Conservation (phyloP, 2,329 filamentous ascomycete species). For the Penicillium sp. region DNA sequence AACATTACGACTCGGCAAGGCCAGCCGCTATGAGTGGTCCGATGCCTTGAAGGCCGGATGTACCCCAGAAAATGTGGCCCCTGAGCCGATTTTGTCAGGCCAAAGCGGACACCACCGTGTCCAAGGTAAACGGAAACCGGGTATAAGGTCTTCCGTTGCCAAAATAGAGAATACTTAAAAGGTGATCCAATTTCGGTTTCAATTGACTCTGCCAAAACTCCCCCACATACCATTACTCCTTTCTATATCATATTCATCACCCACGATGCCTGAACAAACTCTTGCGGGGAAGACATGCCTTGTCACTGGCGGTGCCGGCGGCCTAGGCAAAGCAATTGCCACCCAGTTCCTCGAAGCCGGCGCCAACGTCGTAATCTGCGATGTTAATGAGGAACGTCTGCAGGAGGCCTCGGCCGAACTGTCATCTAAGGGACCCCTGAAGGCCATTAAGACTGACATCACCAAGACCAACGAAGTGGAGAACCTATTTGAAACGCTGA, state of each 20-base stretch:
- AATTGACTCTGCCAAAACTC: background rate
- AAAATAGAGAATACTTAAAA: constrained; percentile 6
- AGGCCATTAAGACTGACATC: constrained; percentile 38
- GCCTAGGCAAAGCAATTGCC: constrained; percentile 40
- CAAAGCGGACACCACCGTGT: constrained; percentile 1
- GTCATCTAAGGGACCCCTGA: constrained; percentile 19
- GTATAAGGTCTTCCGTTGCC: constrained; percentile 7
- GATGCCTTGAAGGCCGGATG: background rate
- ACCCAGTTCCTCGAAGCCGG: constrained; percentile 34
- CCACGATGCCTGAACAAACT: constrained; percentile 18
- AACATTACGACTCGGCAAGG: constrained; percentile 9
- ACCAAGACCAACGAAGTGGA: constrained; percentile 37
- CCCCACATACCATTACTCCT: background rate
- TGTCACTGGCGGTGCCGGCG: constrained; percentile 39
- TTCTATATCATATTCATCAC: background rate
- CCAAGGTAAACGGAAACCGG: constrained; percentile 8
- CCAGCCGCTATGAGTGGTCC: constrained; percentile 5
- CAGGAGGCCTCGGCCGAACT: constrained; percentile 24
- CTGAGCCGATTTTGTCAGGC: constrained; percentile 1
- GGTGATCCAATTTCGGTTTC: background rate
- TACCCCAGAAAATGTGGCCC: constrained; percentile 3
- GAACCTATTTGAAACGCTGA: constrained; percentile 35
- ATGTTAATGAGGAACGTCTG: constrained; percentile 34
- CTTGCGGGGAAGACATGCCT: constrained; percentile 29
- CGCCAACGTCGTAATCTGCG: constrained; percentile 41